These are phyloP conservation scores for Mycena maculata DNA, from an alignment of 768 basidiomycete species.

Conservation along the genomic window DNA sequence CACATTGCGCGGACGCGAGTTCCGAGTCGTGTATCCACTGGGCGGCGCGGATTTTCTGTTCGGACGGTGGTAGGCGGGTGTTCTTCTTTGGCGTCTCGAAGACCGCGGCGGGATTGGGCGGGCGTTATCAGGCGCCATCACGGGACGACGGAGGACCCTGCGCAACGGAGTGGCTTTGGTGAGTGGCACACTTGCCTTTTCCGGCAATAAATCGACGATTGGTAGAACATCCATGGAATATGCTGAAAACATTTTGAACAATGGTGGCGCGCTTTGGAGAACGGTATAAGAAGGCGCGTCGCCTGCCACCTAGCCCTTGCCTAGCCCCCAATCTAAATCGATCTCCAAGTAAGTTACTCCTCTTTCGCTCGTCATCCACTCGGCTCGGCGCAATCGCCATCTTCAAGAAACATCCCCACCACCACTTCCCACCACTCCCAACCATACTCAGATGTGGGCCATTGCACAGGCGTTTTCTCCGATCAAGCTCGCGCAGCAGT, in stretches of 20 bases:
- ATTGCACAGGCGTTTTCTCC: not conserved
- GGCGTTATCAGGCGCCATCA: constrained; percentile 22
- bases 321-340: not conserved
- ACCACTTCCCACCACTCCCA: not conserved
- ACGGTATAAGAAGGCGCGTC: constrained; percentile 7
- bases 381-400: constrained; percentile 13
- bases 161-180: constrained; percentile 4
- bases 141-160: not conserved
- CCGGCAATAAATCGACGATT: constrained; percentile 19
- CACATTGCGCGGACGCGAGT: constrained; percentile 2
- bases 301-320: not conserved
- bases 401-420: not conserved
- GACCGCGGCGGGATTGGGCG: constrained; percentile 19
- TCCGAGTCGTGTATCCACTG: constrained; percentile 15
- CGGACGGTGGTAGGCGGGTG: not conserved
- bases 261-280: constrained; percentile 4
- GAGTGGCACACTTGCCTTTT: constrained; percentile 22
- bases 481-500: not conserved
- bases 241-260: constrained; percentile 2
- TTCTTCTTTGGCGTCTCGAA: constrained; percentile 24
- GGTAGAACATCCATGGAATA: not conserved
- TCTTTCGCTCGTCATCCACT: not conserved
- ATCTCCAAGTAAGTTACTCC: not conserved
- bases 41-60: constrained; percentile 8
- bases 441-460: not conserved